phyloP scores from a whole-genome alignment of 1,284 basidiomycete species.

The Fomes fomentarius region DNA sequence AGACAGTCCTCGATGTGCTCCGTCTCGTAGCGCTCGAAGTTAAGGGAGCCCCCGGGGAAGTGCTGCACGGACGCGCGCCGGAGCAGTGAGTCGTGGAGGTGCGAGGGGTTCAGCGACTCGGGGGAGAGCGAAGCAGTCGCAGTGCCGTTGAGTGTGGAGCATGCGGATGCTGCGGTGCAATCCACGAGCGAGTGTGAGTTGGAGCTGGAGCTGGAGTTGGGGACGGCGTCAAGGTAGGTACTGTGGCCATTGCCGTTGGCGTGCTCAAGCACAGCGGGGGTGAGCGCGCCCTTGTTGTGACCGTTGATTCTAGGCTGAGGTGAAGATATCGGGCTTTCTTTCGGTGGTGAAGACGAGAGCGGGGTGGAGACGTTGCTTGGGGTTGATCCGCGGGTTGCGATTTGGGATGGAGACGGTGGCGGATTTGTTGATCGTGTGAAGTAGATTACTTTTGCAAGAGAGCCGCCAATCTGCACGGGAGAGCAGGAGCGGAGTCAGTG shows the following conservation, averaged over 20 bases:
- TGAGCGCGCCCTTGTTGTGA: constrained; percentile 73
- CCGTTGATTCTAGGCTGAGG: constrained; percentile 25
- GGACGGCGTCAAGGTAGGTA: constrained; percentile 12
- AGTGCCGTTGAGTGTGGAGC: constrained; percentile 14
- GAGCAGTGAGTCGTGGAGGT: constrained; percentile 67
- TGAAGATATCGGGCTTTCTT: constrained; percentile 26
- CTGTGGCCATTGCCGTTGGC: constrained; percentile 35
- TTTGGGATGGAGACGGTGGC: constrained; percentile 67
- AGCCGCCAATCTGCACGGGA: constrained; percentile 83
- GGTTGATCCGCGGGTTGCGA: constrained; percentile 58
- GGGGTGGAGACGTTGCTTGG: constrained; percentile 54
- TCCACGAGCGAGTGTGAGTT: too few relatives aligned
- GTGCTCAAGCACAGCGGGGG: constrained; percentile 73
- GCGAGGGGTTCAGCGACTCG: constrained; percentile 44
- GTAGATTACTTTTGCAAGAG: constrained; percentile 97
- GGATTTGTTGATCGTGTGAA: constrained; percentile 91
- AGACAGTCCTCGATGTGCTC: constrained; percentile 87
- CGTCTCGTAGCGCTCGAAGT: constrained; percentile 98
- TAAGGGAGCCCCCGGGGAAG: constrained; percentile 95
- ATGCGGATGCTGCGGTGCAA: constrained; percentile 11
- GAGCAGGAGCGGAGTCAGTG: neutral
- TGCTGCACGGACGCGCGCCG: constrained; percentile 75
- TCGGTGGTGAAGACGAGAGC: constrained; percentile 48
- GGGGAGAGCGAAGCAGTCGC: constrained; percentile 30
- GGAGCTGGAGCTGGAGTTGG: too few relatives aligned